Evolutionary conservation across 495 filamentous ascomycete species (phyloP).

Genomic region (Terfezia boudieri): DNA sequence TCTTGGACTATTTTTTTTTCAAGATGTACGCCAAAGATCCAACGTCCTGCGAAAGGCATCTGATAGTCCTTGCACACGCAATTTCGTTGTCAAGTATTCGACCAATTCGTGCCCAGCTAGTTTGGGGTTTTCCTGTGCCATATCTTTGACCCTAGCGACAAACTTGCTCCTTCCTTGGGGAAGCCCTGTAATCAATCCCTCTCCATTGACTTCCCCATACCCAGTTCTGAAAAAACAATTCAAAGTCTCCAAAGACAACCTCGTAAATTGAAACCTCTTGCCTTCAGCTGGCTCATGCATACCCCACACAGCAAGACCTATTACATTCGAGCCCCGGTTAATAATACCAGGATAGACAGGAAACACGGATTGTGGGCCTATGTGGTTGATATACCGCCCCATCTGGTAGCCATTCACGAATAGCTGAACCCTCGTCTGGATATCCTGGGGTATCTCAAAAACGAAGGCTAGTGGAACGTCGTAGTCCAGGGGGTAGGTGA

Average conservation of each 20-base stretch:
- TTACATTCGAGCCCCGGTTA: conserved; percentile 25
- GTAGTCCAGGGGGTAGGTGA: conserved; percentile 29
- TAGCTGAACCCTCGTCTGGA: conserved; percentile 9
- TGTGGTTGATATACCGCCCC: conserved; percentile 26
- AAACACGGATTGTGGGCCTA: conserved; percentile 28
- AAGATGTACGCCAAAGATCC: too few species aligned
- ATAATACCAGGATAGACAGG: conserved; percentile 28
- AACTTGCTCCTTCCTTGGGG: neutral
- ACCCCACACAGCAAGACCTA: conserved; percentile 27
- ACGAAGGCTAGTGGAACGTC: conserved; percentile 22
- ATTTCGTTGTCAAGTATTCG: too few species aligned
- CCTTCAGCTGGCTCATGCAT: neutral
- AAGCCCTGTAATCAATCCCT: neutral
- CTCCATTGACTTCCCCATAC: neutral
- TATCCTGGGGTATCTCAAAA: conserved; percentile 4
- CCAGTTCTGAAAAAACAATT: neutral
- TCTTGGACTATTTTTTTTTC: too few species aligned
- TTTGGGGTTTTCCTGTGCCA: too few species aligned
- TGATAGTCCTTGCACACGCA: too few species aligned
- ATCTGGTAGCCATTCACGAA: conserved; percentile 23
- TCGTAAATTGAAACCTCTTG: neutral
- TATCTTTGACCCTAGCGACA: too few species aligned
- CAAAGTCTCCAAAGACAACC: neutral
- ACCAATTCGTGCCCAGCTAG: too few species aligned
- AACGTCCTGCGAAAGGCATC: too few species aligned